phyloP scores from a whole-genome alignment of 257 asterid genomes.

The Solanum arcanum region DNA sequence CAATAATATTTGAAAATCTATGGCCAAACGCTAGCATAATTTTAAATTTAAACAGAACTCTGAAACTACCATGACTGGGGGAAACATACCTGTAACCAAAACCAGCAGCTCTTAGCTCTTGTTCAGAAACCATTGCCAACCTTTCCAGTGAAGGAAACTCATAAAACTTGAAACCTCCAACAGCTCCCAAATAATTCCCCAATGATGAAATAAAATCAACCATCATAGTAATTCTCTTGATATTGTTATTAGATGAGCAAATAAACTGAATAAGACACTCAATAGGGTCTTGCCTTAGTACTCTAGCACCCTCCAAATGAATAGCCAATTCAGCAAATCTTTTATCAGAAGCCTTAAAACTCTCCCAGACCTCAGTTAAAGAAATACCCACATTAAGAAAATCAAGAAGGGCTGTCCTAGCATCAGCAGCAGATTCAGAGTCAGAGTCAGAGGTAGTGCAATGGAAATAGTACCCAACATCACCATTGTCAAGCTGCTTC shows the following conservation, averaged over 20 bases:
- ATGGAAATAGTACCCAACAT: slow-evolving; percentile 48
- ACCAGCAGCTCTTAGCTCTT: slow-evolving; percentile 81
- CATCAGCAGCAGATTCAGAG: neutral
- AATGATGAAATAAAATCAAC: slow-evolving; percentile 71
- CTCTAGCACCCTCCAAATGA: slow-evolving; percentile 84
- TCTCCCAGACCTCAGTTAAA: slow-evolving; percentile 57
- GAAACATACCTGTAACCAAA: slow-evolving; percentile 72
- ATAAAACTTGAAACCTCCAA: slow-evolving; percentile 54
- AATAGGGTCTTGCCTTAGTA: slow-evolving; percentile 79
- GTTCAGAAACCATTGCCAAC: slow-evolving; percentile 57
- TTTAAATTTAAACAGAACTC: neutral
- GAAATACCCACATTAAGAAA: slow-evolving; percentile 71
- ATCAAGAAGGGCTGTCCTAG: slow-evolving; percentile 36
- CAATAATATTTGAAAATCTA: too few species aligned
- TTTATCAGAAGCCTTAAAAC: slow-evolving; percentile 55
- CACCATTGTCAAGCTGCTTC: slow-evolving; percentile 52
- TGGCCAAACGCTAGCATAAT: neutral
- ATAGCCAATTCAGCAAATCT: slow-evolving; percentile 66
- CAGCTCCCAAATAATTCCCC: slow-evolving; percentile 65
- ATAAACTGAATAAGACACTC: slow-evolving; percentile 89
- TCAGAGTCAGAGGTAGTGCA: slow-evolving; percentile 24
- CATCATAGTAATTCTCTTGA: slow-evolving; percentile 79
- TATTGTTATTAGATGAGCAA: slow-evolving; percentile 90
- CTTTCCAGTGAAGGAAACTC: slow-evolving; percentile 63
- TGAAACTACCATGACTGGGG: neutral